phyloP scores from a whole-genome alignment of 192 early-diverging fungal species.

The Chytriomyces hyalinus region DNA sequence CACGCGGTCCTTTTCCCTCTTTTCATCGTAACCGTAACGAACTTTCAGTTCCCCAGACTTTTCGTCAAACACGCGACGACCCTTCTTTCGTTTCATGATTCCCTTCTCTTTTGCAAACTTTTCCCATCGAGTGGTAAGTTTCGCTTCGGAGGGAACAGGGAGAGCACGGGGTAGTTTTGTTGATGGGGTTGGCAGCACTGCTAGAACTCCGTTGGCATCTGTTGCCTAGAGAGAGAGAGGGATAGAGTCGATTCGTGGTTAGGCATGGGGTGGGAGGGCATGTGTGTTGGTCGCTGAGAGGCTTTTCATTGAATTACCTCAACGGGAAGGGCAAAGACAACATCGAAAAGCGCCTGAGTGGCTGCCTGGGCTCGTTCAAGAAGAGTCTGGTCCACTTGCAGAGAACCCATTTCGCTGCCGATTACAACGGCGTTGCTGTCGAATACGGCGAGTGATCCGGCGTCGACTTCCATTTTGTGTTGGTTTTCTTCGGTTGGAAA shows the following conservation, averaged over 20 bases:
- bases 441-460: conserved; percentile 79
- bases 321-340: conserved; percentile 81
- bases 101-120: conserved; percentile 97
- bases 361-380: conserved; percentile 73
- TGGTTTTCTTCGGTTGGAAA: not conserved
- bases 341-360: conserved; percentile 85
- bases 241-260: too few species aligned
- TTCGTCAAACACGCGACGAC: conserved; percentile 85
- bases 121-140: conserved; percentile 95
- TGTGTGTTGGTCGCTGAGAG: too few species aligned
- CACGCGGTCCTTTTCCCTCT: conserved; percentile 65
- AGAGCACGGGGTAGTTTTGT: conserved; percentile 86
- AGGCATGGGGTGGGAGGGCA: too few species aligned
- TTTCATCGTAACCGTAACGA: conserved; percentile 86
- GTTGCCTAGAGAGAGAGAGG: conserved; percentile 11
- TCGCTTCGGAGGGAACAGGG: conserved; percentile 82
- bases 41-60: conserved; percentile 80
- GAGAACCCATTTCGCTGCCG: conserved; percentile 52
- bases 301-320: conserved; percentile 7
- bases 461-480: conserved; percentile 75
- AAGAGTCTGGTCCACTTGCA: conserved; percentile 38
- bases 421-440: conserved; percentile 82
- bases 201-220: conserved; percentile 77
- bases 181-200: conserved; percentile 71
- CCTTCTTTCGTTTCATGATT: conserved; percentile 86